phyloP scores from a whole-genome alignment of 305 asterid genomes.

The Stenogyne calaminthoides region DNA sequence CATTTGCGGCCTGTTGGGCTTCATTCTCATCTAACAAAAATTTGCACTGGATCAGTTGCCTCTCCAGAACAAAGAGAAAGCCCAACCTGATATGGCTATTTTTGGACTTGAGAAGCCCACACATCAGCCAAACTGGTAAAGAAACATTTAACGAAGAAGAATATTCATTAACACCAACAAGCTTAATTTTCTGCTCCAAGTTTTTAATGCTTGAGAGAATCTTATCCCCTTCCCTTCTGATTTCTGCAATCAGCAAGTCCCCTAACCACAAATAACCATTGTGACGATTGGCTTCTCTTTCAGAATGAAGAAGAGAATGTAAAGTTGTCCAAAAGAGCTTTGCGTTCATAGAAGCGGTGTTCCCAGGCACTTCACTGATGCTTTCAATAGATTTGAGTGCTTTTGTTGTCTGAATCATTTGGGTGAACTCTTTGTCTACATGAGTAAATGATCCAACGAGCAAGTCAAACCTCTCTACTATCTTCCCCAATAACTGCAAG shows the following conservation, averaged over 20 bases:
- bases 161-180: constrained; percentile 82
- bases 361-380: constrained; percentile 50
- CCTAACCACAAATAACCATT: constrained; percentile 98
- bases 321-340: constrained; percentile 89
- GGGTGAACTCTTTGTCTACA: constrained; percentile 81
- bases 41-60: constrained; percentile 95
- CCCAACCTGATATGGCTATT: constrained; percentile 80
- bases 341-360: constrained; percentile 53
- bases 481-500: constrained; percentile 87
- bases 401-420: constrained; percentile 73
- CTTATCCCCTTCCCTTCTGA: constrained; percentile 65
- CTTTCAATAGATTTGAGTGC: constrained; percentile 69
- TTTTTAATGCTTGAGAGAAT: constrained; percentile 70
- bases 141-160: constrained; percentile 75
- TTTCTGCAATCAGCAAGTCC: constrained; percentile 87
- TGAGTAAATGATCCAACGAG: constrained; percentile 85
- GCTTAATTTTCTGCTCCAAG: constrained; percentile 73
- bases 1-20: constrained; percentile 58
- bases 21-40: constrained; percentile 97
- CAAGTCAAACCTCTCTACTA: constrained; percentile 77
- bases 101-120: constrained; percentile 92
- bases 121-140: constrained; percentile 91
- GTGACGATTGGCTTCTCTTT: constrained; percentile 73
- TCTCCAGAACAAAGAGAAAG: constrained; percentile 86
- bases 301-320: constrained; percentile 98